Evolutionary conservation across 1,139 yeast species (phyloP).

Genomic region (Sugiyamaella japonica): DNA sequence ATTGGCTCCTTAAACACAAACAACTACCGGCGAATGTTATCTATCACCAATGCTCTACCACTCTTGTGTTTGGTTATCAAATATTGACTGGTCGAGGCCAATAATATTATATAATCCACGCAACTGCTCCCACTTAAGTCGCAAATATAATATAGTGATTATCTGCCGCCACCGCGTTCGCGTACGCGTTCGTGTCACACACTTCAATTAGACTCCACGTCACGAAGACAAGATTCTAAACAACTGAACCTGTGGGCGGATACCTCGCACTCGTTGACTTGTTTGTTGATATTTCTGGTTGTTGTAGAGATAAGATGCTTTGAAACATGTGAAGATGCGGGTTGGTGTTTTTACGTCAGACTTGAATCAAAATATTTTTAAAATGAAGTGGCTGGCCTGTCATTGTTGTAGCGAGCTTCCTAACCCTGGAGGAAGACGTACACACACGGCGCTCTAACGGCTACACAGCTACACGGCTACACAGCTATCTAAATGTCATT

Average conservation of each 20-base stretch:
- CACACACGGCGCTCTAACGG: too few relatives aligned
- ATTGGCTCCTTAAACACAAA: too few relatives aligned
- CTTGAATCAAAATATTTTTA: background rate
- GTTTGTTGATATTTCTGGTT: background rate
- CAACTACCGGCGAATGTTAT: too few relatives aligned
- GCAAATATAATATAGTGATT: background rate
- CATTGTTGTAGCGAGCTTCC: background rate
- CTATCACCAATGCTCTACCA: too few relatives aligned
- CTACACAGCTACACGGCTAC: too few relatives aligned
- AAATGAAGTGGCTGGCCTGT: conserved; percentile 1
- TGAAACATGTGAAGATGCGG: background rate
- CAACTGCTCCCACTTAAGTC: background rate
- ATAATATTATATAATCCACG: background rate
- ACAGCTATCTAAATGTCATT: too few relatives aligned
- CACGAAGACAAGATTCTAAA: background rate
- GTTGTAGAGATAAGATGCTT: background rate
- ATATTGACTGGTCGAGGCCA: too few relatives aligned
- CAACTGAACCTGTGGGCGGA: background rate
- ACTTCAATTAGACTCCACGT: background rate
- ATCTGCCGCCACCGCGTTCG: conserved; percentile 1
- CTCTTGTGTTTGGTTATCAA: background rate
- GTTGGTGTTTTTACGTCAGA: background rate
- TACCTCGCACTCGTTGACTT: too few relatives aligned
- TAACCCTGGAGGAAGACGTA: background rate
- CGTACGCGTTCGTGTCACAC: conserved; percentile 3